A percentile compares a stretch with the other conserved stretches of the same genome.
These are phyloP conservation scores for Diplodia seriata DNA, from an alignment of 2,329 filamentous ascomycete genomes.

Conservation along the genomic window DNA sequence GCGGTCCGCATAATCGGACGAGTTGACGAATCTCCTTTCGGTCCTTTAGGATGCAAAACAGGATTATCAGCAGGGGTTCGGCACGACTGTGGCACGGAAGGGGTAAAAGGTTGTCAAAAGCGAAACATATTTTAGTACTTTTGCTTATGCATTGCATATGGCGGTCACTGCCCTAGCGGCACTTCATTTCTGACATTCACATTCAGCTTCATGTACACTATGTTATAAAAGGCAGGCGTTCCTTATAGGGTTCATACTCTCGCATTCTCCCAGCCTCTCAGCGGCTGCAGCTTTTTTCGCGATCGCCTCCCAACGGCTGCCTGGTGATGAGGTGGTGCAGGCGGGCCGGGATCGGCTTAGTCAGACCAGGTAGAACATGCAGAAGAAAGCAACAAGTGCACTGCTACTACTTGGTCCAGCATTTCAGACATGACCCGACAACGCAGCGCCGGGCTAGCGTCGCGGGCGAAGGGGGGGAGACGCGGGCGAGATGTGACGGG, in stretches of 20 bases:
- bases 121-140: neutral
- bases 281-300: neutral
- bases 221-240: neutral
- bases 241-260: neutral
- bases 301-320: neutral
- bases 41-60: constrained; percentile 12
- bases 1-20: neutral
- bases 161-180: constrained; percentile 7
- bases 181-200: neutral
- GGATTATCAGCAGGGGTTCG: neutral
- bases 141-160: constrained; percentile 9
- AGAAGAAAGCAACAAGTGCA: constrained; percentile 1
- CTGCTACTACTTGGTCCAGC: constrained; percentile 4
- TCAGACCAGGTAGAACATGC: constrained; percentile 26
- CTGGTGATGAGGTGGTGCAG: neutral
- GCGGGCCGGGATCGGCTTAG: constrained; percentile 3
- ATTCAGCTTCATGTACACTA: constrained; percentile 12
- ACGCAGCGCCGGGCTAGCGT: neutral
- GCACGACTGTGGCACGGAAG: neutral
- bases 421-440: neutral
- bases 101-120: neutral
- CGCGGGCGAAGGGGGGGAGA: neutral
- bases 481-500: neutral
- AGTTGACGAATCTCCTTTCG: constrained; percentile 30
- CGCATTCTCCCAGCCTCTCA: neutral